Percentiles rank a stretch among this genome's conserved stretches.
Evolutionary conservation across 2,329 filamentous ascomycete genomes (phyloP).

Genomic region (Bretziella fagacearum): DNA sequence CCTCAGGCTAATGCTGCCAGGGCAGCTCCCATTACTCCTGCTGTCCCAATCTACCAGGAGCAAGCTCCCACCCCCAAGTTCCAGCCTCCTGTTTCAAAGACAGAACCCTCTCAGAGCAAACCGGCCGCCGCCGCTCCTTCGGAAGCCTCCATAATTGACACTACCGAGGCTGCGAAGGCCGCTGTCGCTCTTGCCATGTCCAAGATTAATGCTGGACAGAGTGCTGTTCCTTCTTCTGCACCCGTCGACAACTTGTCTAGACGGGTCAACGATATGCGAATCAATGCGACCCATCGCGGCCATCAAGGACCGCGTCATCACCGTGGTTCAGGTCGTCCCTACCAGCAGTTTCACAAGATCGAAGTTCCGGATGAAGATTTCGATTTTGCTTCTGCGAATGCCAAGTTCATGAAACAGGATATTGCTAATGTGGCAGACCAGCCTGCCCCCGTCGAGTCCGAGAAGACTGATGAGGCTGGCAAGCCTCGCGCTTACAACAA

Average conservation of each 20-base stretch:
- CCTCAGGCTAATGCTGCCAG: not conserved
- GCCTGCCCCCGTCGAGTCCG: conserved; percentile 19
- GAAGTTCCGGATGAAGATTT: conserved; percentile 85
- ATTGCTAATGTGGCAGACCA: conserved; percentile 3
- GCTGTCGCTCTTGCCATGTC: conserved; percentile 71
- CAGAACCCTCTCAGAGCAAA: conserved; percentile 23
- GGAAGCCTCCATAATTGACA: conserved; percentile 37
- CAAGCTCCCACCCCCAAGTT: conserved; percentile 22
- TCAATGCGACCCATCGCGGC: conserved; percentile 38
- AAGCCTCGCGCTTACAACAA: conserved; percentile 59
- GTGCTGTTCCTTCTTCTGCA: conserved; percentile 17
- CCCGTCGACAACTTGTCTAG: conserved; percentile 54
- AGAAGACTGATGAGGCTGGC: conserved; percentile 61
- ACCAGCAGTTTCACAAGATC: conserved; percentile 41
- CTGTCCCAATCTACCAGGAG: conserved; percentile 17
- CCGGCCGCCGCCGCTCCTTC: conserved; percentile 23
- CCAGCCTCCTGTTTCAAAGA: conserved; percentile 18
- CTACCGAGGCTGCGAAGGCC: conserved; percentile 56
- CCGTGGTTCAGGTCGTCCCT: conserved; percentile 21
- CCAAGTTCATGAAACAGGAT: conserved; percentile 30
- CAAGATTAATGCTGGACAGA: conserved; percentile 32
- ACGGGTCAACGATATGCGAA: conserved; percentile 62
- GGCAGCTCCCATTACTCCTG: conserved; percentile 31
- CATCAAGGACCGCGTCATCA: conserved; percentile 32
- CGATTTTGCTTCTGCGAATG: conserved; percentile 54